Evolutionary conservation across 176 grass and related monocot species (phyloP), one percentile per base, ranked within the genome.

Genomic region (Carex kokanica): DNA sequence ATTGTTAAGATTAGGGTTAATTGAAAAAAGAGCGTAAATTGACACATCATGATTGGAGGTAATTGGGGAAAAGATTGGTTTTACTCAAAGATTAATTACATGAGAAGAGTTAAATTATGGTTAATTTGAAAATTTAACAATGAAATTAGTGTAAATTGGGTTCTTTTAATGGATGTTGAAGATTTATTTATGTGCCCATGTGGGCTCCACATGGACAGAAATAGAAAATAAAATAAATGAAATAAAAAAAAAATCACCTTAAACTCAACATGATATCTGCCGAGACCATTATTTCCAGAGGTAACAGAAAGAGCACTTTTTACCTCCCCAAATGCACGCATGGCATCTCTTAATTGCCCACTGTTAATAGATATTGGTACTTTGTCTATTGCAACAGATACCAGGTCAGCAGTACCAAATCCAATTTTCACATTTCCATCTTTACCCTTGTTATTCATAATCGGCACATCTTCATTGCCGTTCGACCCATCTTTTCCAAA

Each of bases 251-350:
- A 73, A 73, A 73, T 25, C 41, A 51, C 69, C 69, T 73, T 51
- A 51, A 49, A 73, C 69, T 73, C 69, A 73, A 73, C 69, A 73
- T 47, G 18, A 51, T 24, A 73, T 41, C 69, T 51, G 69, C 41
- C 2, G 41, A 73, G 69, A 45, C 41, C 38, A 73, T 73, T 73
- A 73, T 51, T 12, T 25, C 21, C 40, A 73, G 41, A 10, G 49
- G 69, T 13, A 73, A 49, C 18, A 25, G 3, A 51, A 51, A 73
- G 23, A 73, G 69, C 10, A 51, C 51, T 23, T 73, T 51, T 23
- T 51, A 73, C 38, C 3, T 73, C 69, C 41, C 69, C 69, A 73
- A 73, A 73, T 73, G 34, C 66, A 70, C 8, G 20, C 66, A 70
- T 40, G 6, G 12, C 36, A 20, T 70, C 66, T 43, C 8, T 70